These are phyloP conservation scores for Papiliotrema nemorosa DNA, from an alignment of 1,284 basidiomycete genomes.

Conservation along the genomic window DNA sequence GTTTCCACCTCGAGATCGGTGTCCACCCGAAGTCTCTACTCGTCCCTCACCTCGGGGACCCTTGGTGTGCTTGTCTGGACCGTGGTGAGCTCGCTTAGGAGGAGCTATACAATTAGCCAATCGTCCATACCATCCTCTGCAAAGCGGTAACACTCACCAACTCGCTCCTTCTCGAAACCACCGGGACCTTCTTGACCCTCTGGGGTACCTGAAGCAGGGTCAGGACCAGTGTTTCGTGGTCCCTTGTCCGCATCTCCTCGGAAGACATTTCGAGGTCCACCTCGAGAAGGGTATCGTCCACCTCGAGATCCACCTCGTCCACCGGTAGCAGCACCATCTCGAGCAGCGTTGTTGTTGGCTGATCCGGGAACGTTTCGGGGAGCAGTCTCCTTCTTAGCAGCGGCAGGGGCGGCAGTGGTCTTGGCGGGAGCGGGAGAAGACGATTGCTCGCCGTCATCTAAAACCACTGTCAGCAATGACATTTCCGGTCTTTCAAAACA, in stretches of 20 bases:
- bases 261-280: conserved; percentile 39
- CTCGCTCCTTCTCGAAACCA: conserved; percentile 49
- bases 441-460: conserved; percentile 41
- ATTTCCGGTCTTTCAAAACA: not conserved
- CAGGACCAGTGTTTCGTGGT: conserved; percentile 23
- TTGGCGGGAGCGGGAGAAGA: conserved; percentile 27
- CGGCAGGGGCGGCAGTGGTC: conserved; percentile 13
- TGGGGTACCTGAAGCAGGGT: conserved; percentile 25
- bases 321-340: conserved; percentile 7
- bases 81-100: conserved; percentile 15
- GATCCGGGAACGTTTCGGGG: conserved; percentile 33
- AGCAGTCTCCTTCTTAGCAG: conserved; percentile 24
- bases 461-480: not conserved
- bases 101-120: conserved; percentile 9
- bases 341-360: conserved; percentile 10
- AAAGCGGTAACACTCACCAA: conserved; percentile 36
- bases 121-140: too few relatives aligned
- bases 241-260: conserved; percentile 21
- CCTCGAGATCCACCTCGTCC: conserved; percentile 15
- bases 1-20: conserved; percentile 26
- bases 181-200: conserved; percentile 35
- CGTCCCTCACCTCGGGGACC: conserved; percentile 40
- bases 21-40: conserved; percentile 36
- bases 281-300: conserved; percentile 36
- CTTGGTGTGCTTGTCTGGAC: conserved; percentile 45